phyloP scores from a whole-genome alignment of 1,284 basidiomycete genomes.

The Amylostereum chailletii region DNA sequence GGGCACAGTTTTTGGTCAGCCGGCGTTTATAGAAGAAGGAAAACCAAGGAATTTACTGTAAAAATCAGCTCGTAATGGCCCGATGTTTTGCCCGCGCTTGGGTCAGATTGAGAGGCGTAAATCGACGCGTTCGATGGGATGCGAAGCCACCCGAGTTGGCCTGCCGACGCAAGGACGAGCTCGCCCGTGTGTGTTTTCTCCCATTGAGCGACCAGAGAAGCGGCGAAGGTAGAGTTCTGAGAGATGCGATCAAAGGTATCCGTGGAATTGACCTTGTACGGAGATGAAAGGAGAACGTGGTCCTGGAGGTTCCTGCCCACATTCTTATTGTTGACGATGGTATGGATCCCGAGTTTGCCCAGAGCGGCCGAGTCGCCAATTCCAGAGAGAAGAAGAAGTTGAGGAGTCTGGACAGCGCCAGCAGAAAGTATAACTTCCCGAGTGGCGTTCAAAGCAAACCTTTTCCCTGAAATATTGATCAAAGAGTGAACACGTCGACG shows the following conservation, averaged over 20 bases:
- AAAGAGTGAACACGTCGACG: neutral
- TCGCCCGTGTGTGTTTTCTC: slow-evolving; percentile 9
- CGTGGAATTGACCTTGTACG: slow-evolving; percentile 13
- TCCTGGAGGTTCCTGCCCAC: slow-evolving; percentile 34
- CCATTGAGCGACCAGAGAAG: slow-evolving; percentile 10
- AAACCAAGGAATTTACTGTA: neutral
- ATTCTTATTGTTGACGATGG: slow-evolving; percentile 22
- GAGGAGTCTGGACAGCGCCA: slow-evolving; percentile 30
- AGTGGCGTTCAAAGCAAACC: slow-evolving; percentile 15
- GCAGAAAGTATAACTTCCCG: slow-evolving; percentile 26
- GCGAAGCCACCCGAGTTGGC: slow-evolving; percentile 15
- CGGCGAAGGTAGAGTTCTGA: slow-evolving; percentile 8
- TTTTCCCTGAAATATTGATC: slow-evolving; percentile 10
- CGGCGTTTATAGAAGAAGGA: neutral
- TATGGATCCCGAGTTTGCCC: slow-evolving; percentile 19
- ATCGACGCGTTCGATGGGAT: slow-evolving; percentile 8
- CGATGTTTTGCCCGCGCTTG: slow-evolving; percentile 13
- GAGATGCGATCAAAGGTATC: slow-evolving; percentile 12
- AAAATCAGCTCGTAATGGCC: slow-evolving; percentile 14
- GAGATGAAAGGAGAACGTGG: slow-evolving; percentile 16
- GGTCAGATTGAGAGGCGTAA: slow-evolving; percentile 11
- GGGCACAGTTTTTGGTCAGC: neutral
- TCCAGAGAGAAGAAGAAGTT: slow-evolving; percentile 34
- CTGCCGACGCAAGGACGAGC: slow-evolving; percentile 9
- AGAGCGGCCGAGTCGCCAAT: slow-evolving; percentile 27